Evolutionary conservation across 2,329 filamentous ascomycete species (phyloP).

Genomic region (Penicillium sp.): DNA sequence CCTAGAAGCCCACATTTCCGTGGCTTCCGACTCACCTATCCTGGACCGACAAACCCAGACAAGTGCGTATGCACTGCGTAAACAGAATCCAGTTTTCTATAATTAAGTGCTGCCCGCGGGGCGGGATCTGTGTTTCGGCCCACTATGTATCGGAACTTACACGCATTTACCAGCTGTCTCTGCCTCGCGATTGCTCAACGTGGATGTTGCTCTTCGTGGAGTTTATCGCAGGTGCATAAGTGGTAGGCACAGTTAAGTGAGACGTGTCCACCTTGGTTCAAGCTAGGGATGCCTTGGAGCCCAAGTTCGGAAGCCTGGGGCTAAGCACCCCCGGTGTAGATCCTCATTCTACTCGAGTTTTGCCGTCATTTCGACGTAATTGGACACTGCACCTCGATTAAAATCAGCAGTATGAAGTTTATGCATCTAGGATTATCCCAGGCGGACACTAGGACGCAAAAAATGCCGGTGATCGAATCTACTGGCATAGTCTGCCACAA

Average conservation of each 20-base stretch:
- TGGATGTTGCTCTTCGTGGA: not conserved
- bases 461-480: not conserved
- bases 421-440: not conserved
- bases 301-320: not conserved
- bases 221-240: not conserved
- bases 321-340: conserved; percentile 5
- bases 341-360: conserved; percentile 9
- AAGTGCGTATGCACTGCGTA: not conserved
- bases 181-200: not conserved
- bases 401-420: not conserved
- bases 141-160: conserved; percentile 3
- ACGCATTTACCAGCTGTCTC: not conserved
- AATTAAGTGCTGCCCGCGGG: conserved; percentile 9
- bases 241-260: not conserved
- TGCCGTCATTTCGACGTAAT: conserved; percentile 3
- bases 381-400: not conserved
- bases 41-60: not conserved
- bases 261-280: not conserved
- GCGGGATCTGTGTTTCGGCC: conserved; percentile 2
- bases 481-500: not conserved
- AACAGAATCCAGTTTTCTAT: conserved; percentile 6
- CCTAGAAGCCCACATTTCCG: not conserved
- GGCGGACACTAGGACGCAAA: not conserved
- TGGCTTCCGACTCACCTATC: not conserved
- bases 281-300: not conserved